Conservation (phyloP, 2,329 filamentous ascomycete species). For the Penicillium sp. region DNA sequence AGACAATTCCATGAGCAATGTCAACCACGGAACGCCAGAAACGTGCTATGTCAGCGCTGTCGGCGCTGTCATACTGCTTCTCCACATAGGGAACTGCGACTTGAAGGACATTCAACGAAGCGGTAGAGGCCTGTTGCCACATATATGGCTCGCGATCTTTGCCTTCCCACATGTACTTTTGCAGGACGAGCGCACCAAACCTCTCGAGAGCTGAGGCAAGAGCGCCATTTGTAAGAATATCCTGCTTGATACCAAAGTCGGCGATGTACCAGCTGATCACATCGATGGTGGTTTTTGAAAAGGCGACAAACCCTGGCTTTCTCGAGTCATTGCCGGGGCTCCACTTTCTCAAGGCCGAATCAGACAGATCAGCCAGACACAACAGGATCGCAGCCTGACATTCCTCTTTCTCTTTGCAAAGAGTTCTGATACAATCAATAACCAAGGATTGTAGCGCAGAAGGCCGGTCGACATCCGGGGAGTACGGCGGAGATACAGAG, state of each 20-base stretch:
- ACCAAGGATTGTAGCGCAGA: slow-evolving; percentile 40
- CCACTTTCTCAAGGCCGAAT: slow-evolving; percentile 55
- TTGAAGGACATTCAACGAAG: slow-evolving; percentile 68
- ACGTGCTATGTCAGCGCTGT: slow-evolving; percentile 48
- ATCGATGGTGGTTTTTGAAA: slow-evolving; percentile 79
- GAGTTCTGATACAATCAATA: slow-evolving; percentile 37
- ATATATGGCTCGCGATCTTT: slow-evolving; percentile 70
- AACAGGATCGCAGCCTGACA: slow-evolving; percentile 40
- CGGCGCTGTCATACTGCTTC: slow-evolving; percentile 38
- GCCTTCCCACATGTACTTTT: slow-evolving; percentile 79
- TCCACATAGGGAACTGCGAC: slow-evolving; percentile 65
- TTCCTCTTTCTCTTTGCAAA: slow-evolving; percentile 41
- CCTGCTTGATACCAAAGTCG: slow-evolving; percentile 54
- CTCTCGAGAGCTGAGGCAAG: slow-evolving; percentile 66
- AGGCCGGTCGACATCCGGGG: slow-evolving; percentile 41
- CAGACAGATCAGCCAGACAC: slow-evolving; percentile 67
- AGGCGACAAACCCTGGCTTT: slow-evolving; percentile 81
- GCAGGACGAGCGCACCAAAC: slow-evolving; percentile 67
- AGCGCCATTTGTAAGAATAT: slow-evolving; percentile 70
- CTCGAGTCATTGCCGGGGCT: slow-evolving; percentile 40
- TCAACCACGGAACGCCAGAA: slow-evolving; percentile 73
- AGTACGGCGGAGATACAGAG: slow-evolving; percentile 57
- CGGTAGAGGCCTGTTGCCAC: slow-evolving; percentile 79
- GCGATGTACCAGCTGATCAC: slow-evolving; percentile 56
- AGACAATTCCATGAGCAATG: slow-evolving; percentile 69